Evolutionary conservation across 1,284 basidiomycete species (phyloP).

Genomic region (Cryptococcus sp.): DNA sequence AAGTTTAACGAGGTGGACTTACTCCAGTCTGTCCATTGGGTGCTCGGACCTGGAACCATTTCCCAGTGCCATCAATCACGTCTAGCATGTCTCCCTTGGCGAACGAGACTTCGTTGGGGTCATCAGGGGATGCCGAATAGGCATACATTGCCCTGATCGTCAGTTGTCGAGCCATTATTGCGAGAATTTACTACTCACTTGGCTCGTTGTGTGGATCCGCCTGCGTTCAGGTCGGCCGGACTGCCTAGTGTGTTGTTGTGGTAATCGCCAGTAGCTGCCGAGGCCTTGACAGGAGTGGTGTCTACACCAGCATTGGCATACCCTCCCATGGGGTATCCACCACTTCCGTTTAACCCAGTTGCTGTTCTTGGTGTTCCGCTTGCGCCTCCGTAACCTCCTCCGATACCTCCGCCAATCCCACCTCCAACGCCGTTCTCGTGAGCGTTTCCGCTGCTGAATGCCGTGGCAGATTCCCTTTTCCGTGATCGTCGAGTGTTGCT

Average conservation of each 20-base stretch:
- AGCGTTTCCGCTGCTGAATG: slow-evolving; percentile 14
- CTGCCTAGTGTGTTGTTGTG: slow-evolving; percentile 2
- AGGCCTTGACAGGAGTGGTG: slow-evolving; percentile 25
- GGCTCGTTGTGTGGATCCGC: slow-evolving; percentile 19
- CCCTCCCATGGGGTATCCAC: slow-evolving; percentile 21
- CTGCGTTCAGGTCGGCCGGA: slow-evolving; percentile 10
- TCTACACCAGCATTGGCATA: slow-evolving; percentile 30
- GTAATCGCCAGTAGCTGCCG: slow-evolving; percentile 10
- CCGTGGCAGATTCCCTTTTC: slow-evolving; percentile 10
- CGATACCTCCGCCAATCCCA: slow-evolving; percentile 14
- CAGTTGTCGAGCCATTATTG: slow-evolving; percentile 1
- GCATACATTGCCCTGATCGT: slow-evolving; percentile 40
- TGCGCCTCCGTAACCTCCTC: slow-evolving; percentile 15
- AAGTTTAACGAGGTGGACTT: slow-evolving; percentile 21
- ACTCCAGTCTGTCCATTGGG: slow-evolving; percentile 71
- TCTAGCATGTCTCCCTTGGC: slow-evolving; percentile 89
- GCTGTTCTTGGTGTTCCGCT: slow-evolving; percentile 20
- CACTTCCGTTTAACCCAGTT: slow-evolving; percentile 16
- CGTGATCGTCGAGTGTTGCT: slow-evolving; percentile 47
- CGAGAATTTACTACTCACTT: slow-evolving; percentile 16
- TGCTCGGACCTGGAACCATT: slow-evolving; percentile 94
- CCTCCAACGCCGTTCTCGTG: slow-evolving; percentile 22
- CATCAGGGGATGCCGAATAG: slow-evolving; percentile 88
- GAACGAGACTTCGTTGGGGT: slow-evolving; percentile 95
- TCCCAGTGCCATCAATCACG: slow-evolving; percentile 85